Evolutionary conservation across 495 filamentous ascomycete species (phyloP), one percentile per base, ranked within the genome.

Genomic region (Penicillium canariense): DNA sequence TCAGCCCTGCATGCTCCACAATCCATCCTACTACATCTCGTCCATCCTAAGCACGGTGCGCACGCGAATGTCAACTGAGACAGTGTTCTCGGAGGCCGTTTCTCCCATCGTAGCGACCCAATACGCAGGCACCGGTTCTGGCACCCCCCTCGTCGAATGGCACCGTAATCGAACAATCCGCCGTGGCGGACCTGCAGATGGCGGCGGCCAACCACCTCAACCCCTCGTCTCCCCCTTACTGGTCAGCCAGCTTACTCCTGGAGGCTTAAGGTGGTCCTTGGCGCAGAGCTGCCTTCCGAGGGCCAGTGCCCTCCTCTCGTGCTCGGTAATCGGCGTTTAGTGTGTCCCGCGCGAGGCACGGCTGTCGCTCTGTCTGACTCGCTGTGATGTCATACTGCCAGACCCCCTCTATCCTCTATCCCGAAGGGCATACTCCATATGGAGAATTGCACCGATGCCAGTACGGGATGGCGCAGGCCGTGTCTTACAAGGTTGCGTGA

Each of bases 71-170:
- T 34, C 31, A 34, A 14, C 31, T 9, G 9, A 14, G 31, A n/a
- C 22, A 18, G 6, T 1, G 2, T 31, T 12, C 4, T 1, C 30
- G 26, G 25, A n/a, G 26, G 30, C 28, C 26, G 10, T 3, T 20
- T 25, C 5, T 18, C 44, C 26, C 27, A 14, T n/a, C 44, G 10
- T 25, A 28, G 18, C 5, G 8, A 46, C 10, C n/a, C 11, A 12
- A 27, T 18, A 22, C 25, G 35, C 46, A 35, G 31, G 35, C 22
- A 22, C 46, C 30, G 46, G 46, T 48, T 34, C 27, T 48, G 46
- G 20, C 7, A 23, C 28, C 11, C 12, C 0, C n/a, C 46, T 48
- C 46, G 46, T 48, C 12, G 42, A 30, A 30, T 46, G 6, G 28
- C 25, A 46, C 43, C 43, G 26, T 5, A 46, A 46, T 46, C 43